Evolutionary conservation across 1,284 basidiomycete species (phyloP), one percentile per base, ranked within the genome.

Genomic region (Golubevia pallescens): DNA sequence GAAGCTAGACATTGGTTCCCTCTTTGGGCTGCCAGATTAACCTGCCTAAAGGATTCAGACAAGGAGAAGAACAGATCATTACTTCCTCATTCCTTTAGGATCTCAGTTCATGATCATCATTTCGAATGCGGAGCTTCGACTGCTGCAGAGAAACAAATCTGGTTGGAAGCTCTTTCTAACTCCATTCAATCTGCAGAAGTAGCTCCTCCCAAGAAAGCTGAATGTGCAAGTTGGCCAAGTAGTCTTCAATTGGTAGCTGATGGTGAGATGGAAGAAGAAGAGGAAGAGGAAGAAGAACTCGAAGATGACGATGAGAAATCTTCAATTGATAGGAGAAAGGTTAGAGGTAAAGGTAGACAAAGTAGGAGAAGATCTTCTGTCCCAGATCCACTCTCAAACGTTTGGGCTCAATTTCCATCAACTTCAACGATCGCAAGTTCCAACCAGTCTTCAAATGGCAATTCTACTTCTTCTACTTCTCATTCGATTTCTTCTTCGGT

Each of bases 1-100:
- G 75, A 77, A 55, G 73, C 73, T n/a, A 74, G 74, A 34, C 75
- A 70, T 56, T 85, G 79, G 79, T 84, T 85, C 64, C 81, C 82
- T 2, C 74, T 85, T 16, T 77, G 73, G 62, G 73, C 77, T 4
- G 78, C 73, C 5, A 65, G 66, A 8, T 65, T 82, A 1, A 71
- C 70, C 10, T 71, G 71, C 51, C 60, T 69, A 7, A 68, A 70
- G n/a, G 73, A 14, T 67, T 42, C 48, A 14, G 52, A 54, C 16
- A 28, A 24, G 16, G 21, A 28, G 23, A 24, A 72, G 5, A 70
- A 68, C 34, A 58, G 61, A n/a, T 67, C 65, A 57, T 61, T 74
- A 20, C 69, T 84, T 16, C 82, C 77, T 5, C 62, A 78, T 56
- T 67, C 76, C 5, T 81, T 83, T 69, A 70, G 82, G 8, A 60